Base-by-base conservation (phyloP, 2,329 filamentous ascomycete species). In the Colletotrichum sp. region DNA sequence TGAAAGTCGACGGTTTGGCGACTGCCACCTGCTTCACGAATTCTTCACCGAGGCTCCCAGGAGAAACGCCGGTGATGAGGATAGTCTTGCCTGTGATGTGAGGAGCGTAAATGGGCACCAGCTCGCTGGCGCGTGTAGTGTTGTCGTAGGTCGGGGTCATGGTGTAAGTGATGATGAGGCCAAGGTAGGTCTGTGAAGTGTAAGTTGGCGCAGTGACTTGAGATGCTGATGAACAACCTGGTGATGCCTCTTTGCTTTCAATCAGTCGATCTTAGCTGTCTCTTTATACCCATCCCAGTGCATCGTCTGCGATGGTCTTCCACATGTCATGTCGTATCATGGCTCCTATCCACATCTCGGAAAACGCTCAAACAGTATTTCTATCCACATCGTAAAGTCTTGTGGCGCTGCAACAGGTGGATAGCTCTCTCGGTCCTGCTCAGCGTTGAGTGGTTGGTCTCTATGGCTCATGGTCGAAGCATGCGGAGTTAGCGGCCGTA, bases 31-130 rank as follows among this genome's bases (percentile, higher is more conserved):
- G 77, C 24, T 80, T 73, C 60, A 83, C 81, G 69, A 86, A 87
- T 8, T 77, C 72, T 26, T 82, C 81, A n/a, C 87, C 86, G 15
- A 88, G 80, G 28, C 83, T 80, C 58, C 81, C 80, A 6, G 83
- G 84, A 3, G 85, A 84, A 36, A 86, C 83, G 13, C 87, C 87
- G 0, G 87, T 88, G 6, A 84, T 82, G 61, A 89, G 81, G 69
- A 88, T 80, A 15, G 78, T 81, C 67, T 85, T 86, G 65, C 80
- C 80, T 21, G 79, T 80, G 80, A 87, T 85, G 24, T 81, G 76
- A 28, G 76, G 32, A 56, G 80, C 75, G 61, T 83, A 84, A 65
- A 80, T 76, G 30, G 78, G 74, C 32, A 79, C 78, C n/a, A 85
- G 79, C 10, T 83, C 79, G 13, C 77, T 75, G 70, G 79, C 78